Percentiles rank a stretch among this genome's conserved stretches.
Conservation (phyloP, 345 rosid species). For the Eucalyptus victrix region DNA sequence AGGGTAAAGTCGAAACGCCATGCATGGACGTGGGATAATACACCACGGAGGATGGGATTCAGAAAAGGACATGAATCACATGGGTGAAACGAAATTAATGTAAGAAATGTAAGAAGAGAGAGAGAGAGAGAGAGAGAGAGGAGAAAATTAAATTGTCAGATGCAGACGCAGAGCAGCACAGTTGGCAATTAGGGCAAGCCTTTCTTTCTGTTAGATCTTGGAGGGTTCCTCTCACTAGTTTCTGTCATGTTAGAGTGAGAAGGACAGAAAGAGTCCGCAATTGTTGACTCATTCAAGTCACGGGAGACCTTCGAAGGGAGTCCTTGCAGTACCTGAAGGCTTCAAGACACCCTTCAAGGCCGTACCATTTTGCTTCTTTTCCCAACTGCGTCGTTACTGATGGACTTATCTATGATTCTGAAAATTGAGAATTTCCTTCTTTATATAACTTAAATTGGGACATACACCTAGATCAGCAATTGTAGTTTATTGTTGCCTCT, state of each 20-base stretch:
- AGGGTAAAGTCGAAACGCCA: neutral
- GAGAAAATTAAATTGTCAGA: neutral
- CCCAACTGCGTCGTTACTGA: neutral
- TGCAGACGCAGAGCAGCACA: neutral
- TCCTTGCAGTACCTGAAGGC: neutral
- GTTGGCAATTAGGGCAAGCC: neutral
- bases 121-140: neutral
- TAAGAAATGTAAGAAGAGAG: neutral
- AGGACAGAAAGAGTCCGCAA: conserved; percentile 3
- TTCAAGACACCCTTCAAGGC: neutral
- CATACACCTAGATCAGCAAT: neutral
- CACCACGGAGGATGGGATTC: neutral
- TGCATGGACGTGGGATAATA: neutral
- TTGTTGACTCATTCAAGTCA: conserved; percentile 10
- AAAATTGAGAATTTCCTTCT: neutral
- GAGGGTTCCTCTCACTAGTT: neutral
- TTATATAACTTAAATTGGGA: neutral
- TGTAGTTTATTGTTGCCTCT: neutral
- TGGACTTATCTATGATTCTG: neutral
- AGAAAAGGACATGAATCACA: neutral
- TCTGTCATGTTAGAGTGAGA: neutral
- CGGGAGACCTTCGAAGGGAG: neutral
- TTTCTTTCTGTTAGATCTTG: conserved; percentile 1
- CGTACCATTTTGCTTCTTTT: neutral
- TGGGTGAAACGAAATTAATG: neutral